phyloP scores from a whole-genome alignment of 768 basidiomycete genomes.

The Russula sp. region DNA sequence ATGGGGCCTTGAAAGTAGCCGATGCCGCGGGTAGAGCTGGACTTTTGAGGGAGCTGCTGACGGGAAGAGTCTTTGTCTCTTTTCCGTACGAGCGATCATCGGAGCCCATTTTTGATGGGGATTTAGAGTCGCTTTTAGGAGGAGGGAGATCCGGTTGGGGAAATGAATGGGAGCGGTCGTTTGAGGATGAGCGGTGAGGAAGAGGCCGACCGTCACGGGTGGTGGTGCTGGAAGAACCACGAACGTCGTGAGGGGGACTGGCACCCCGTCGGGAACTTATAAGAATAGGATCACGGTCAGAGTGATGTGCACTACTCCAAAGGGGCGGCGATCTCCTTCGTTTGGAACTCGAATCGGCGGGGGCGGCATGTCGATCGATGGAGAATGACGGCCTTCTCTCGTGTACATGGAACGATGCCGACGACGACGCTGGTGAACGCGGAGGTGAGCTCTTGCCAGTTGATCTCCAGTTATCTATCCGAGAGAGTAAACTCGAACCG shows the following conservation, averaged over 20 bases:
- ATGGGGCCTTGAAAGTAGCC: not conserved
- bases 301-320: constrained; percentile 12
- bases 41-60: not conserved
- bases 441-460: constrained; percentile 2
- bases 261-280: constrained; percentile 18
- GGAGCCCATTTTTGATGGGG: not conserved
- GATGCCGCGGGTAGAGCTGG: not conserved
- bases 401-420: not conserved
- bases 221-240: not conserved
- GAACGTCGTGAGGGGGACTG: not conserved
- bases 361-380: not conserved
- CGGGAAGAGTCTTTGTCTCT: not conserved
- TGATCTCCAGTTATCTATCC: not conserved
- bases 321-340: constrained; percentile 14
- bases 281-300: not conserved
- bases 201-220: constrained; percentile 8
- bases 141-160: not conserved
- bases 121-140: not conserved
- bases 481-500: not conserved
- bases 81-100: constrained; percentile 1
- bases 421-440: constrained; percentile 1
- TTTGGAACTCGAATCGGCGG: not conserved
- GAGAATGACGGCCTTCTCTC: constrained; percentile 14
- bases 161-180: not conserved
- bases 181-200: not conserved